Evolutionary conservation across 2,329 filamentous ascomycete genomes (phyloP).

Genomic region (Ophiostoma australiae): DNA sequence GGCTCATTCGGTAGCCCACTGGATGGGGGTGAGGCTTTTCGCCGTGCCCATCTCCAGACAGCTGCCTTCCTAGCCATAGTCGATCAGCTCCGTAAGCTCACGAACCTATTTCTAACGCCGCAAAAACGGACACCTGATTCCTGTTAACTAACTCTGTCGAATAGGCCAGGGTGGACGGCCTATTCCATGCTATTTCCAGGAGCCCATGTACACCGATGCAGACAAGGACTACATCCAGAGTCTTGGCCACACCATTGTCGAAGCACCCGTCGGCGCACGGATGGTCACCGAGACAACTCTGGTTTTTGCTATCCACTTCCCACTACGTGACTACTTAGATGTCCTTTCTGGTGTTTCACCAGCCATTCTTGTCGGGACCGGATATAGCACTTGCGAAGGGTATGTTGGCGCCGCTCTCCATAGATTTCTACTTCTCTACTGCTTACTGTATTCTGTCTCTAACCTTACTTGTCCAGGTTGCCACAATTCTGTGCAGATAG

Average conservation of each 20-base stretch:
- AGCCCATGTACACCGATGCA: slow-evolving; percentile 47
- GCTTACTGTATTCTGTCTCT: not conserved
- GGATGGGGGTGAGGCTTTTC: slow-evolving; percentile 42
- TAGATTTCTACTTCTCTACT: not conserved
- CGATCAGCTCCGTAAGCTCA: slow-evolving; percentile 38
- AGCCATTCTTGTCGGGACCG: slow-evolving; percentile 54
- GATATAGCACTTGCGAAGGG: slow-evolving; percentile 48
- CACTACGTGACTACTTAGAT: slow-evolving; percentile 48
- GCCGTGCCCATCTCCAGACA: slow-evolving; percentile 49
- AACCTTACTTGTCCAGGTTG: slow-evolving; percentile 14
- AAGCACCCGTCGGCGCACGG: slow-evolving; percentile 50
- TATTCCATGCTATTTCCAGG: slow-evolving; percentile 50
- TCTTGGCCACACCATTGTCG: slow-evolving; percentile 50
- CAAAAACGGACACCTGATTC: too few relatives aligned
- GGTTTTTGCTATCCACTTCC: slow-evolving; percentile 60
- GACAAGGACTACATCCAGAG: slow-evolving; percentile 50
- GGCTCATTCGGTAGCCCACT: slow-evolving; percentile 53
- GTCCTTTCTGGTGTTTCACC: slow-evolving; percentile 47
- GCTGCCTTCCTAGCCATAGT: slow-evolving; percentile 49
- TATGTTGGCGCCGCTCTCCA: slow-evolving; percentile 32
- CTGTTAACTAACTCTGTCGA: not conserved
- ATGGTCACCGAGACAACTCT: slow-evolving; percentile 47
- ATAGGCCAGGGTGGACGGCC: slow-evolving; percentile 22
- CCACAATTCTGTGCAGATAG: slow-evolving; percentile 10
- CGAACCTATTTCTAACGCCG: too few relatives aligned